Base-by-base conservation (phyloP, 1,284 basidiomycete species). In the Singerocomus inundabilis region DNA sequence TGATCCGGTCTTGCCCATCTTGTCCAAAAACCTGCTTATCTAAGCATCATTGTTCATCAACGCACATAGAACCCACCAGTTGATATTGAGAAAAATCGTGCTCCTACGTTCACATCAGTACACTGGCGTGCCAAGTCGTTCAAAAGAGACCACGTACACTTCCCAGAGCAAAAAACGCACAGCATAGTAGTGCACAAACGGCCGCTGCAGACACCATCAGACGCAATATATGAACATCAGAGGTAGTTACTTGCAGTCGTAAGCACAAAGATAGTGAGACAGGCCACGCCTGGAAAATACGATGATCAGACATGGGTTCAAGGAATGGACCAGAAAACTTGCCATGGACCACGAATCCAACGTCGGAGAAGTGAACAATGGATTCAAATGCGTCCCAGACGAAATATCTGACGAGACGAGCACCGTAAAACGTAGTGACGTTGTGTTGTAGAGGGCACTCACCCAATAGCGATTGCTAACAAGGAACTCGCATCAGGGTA, bases 81-180 rank as follows among this genome's bases (percentile, higher is more conserved):
- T 86, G 51, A 84, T 79, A 60, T 91, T 85, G 51, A 91, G 71
- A 68, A 91, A 89, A 48, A 88, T 76, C 0, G 88, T 91, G 74
- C 83, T 86, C 67, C 82, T 84, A 52, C n/a, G 18, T 6, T 18
- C 44, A 41, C 16, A 31, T 57, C 33, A 56, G 48, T 54, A 25
- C 55, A 28, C 9, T 38, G 24, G 39, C 48, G 30, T 41, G 46
- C 26, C 11, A 41, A 3, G 39, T 39, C 28, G 21, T 26, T 45
- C 37, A 48, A 46, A n/a, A n/a, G 18, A 13, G 10, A 36, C 38
- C 25, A 72, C 80, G 49, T 65, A 86, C 79, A 79, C 70, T 68
- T 89, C 87, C 88, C 88, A 91, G 18, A 90, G 70, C 36, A 91
- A 69, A 68, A 84, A 90, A 21, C 88, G 76, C 3, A 78, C 70